phyloP scores from a whole-genome alignment of 495 filamentous ascomycete genomes.

The Gamarada debralockiae region DNA sequence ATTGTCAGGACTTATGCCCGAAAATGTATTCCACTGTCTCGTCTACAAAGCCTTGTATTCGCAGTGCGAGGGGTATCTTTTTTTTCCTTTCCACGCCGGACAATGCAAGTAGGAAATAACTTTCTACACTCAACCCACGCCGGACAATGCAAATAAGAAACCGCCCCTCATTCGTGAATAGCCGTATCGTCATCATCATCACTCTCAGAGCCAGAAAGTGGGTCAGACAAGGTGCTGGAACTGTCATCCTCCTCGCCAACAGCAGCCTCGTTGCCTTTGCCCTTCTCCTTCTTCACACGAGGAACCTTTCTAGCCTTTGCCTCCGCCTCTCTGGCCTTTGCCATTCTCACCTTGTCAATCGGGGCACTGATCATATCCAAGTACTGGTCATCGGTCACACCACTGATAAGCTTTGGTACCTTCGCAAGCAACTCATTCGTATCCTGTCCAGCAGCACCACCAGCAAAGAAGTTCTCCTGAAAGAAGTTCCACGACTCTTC shows the following conservation, averaged over 20 bases:
- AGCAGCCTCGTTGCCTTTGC: slow-evolving; percentile 7
- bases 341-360: slow-evolving; percentile 20
- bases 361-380: slow-evolving; percentile 64
- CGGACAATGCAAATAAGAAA: neutral
- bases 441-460: slow-evolving; percentile 5
- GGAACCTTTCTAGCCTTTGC: slow-evolving; percentile 5
- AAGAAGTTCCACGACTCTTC: slow-evolving; percentile 60
- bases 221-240: slow-evolving; percentile 6
- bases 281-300: slow-evolving; percentile 22
- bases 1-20: too few species aligned
- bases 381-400: slow-evolving; percentile 54
- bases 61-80: slow-evolving; percentile 7
- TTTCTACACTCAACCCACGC: neutral
- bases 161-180: slow-evolving; percentile 1
- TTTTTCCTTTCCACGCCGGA: slow-evolving; percentile 9
- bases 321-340: slow-evolving; percentile 36
- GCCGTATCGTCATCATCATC: slow-evolving; percentile 5
- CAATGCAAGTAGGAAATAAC: slow-evolving; percentile 5
- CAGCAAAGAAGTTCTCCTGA: slow-evolving; percentile 52
- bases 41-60: neutral
- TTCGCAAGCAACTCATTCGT: slow-evolving; percentile 6
- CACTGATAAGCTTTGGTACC: slow-evolving; percentile 46
- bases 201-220: slow-evolving; percentile 5
- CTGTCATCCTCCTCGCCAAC: slow-evolving; percentile 3
- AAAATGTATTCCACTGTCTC: neutral